Evolutionary conservation across 202 grass and related monocot species (phyloP), one percentile per base, ranked within the genome.

Genomic region (Zoysia matrella): DNA sequence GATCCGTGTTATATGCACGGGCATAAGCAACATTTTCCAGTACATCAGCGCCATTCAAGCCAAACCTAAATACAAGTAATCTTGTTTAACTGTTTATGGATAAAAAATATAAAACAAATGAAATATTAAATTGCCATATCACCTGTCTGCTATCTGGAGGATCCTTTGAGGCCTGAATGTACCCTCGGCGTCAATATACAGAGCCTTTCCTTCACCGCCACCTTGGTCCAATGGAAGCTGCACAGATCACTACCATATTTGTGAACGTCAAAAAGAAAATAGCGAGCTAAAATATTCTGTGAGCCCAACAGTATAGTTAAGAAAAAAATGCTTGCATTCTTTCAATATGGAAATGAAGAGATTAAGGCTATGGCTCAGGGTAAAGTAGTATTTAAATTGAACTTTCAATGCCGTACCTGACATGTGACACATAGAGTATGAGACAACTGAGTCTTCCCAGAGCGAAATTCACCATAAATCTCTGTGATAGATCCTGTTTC

Each of bases 401-500:
- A 57, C 7, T 68, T 77, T 71, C 46, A 82, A 71, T 11, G 4
- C 45, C 15, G 58, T 86, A 98, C 90, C 95, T 98, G 95, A 83
- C 95, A 98, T 67, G 95, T 98, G 71, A 98, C 92, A 86, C 95
- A 94, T 1, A 94, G 90, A 54, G 95, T 98, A 69, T 98, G 95
- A 66, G 90, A 93, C 65, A 98, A 73, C 65, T 94, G 95, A 76
- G 95, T 94, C 77, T 98, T 94, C 67, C 90, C 92, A 47, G 84
- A 98, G 55, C 95, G 82, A 55, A 98, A 98, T 73, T 98, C 95
- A 39, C 95, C 95, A 86, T 98, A 94, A 45, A 98, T 76, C 86
- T 98, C 95, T 80, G 95, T 94, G 77, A 98, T 98, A 72, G 95
- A 94, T 11, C 95, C 92, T 52, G 95, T 98, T 85, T 98, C 95